Percentiles rank a stretch among this genome's conserved stretches.
Conservation (phyloP, 345 rosid species). For the Ceriops zippeliana region DNA sequence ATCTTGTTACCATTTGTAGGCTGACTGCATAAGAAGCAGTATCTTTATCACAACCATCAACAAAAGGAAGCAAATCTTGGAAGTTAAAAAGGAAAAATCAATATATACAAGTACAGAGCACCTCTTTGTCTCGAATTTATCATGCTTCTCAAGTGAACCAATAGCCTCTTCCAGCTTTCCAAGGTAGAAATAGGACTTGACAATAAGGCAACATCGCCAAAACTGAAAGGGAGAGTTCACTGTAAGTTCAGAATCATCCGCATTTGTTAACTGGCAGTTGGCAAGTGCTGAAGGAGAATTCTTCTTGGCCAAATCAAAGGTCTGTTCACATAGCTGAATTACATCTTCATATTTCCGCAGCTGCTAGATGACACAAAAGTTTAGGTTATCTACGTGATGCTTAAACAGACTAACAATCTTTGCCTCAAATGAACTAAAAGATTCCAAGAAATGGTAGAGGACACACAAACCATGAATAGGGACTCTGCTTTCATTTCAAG, state of each 20-base stretch:
- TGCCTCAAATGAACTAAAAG: neutral
- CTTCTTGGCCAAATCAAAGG: slow-evolving; percentile 65
- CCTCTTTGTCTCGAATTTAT: slow-evolving; percentile 42
- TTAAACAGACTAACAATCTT: neutral
- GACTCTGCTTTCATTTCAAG: slow-evolving; percentile 83
- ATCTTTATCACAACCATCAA: slow-evolving; percentile 16
- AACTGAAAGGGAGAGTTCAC: slow-evolving; percentile 45
- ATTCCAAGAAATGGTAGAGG: slow-evolving; percentile 4
- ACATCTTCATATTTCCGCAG: slow-evolving; percentile 77
- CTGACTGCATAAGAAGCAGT: slow-evolving; percentile 12
- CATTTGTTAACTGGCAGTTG: slow-evolving; percentile 25
- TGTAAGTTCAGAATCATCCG: slow-evolving; percentile 36
- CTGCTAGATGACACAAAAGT: slow-evolving; percentile 49
- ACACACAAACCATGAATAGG: slow-evolving; percentile 58
- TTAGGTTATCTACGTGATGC: slow-evolving; percentile 6
- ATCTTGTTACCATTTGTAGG: slow-evolving; percentile 41
- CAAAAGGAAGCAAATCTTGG: neutral
- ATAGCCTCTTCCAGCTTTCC: slow-evolving; percentile 93
- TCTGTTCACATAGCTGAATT: slow-evolving; percentile 76
- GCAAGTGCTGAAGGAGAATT: slow-evolving; percentile 40
- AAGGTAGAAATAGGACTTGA: slow-evolving; percentile 71
- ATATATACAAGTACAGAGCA: slow-evolving; percentile 12
- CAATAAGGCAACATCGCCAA: slow-evolving; percentile 63
- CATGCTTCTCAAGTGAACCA: slow-evolving; percentile 64
- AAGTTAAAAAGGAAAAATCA: neutral